phyloP scores from a whole-genome alignment of 176 grass and related monocot species.

The Chrysopogon serrulatus region DNA sequence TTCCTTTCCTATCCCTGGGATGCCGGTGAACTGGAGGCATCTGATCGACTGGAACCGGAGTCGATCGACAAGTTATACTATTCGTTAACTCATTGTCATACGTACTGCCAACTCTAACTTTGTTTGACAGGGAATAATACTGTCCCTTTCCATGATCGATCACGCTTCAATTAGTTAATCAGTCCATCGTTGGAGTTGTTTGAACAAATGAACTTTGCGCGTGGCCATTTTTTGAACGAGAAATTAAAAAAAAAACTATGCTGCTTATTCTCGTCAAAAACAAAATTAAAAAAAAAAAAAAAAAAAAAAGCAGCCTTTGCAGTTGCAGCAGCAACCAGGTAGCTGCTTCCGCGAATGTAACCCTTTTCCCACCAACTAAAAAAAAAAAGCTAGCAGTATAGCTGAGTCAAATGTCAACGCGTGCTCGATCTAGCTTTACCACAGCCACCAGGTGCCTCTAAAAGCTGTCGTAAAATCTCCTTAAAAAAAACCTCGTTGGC shows the following conservation, averaged over 20 bases:
- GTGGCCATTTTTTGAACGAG: neutral
- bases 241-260: neutral
- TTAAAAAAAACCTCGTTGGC: neutral
- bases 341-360: neutral
- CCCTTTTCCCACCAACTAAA: neutral
- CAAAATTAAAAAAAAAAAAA: neutral
- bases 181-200: neutral
- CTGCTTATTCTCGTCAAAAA: neutral
- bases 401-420: constrained; percentile 27
- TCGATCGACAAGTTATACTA: neutral
- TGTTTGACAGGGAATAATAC: neutral
- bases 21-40: neutral
- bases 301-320: neutral
- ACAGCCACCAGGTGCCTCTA: neutral
- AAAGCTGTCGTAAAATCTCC: neutral
- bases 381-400: neutral
- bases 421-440: neutral
- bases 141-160: neutral
- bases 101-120: neutral
- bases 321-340: neutral
- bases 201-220: neutral
- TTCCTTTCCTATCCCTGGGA: neutral
- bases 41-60: neutral
- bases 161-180: neutral
- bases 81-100: neutral